Evolutionary conservation across 2,329 filamentous ascomycete genomes (phyloP), one percentile per base, ranked within the genome.

Genomic region (Fusarium camptoceras): DNA sequence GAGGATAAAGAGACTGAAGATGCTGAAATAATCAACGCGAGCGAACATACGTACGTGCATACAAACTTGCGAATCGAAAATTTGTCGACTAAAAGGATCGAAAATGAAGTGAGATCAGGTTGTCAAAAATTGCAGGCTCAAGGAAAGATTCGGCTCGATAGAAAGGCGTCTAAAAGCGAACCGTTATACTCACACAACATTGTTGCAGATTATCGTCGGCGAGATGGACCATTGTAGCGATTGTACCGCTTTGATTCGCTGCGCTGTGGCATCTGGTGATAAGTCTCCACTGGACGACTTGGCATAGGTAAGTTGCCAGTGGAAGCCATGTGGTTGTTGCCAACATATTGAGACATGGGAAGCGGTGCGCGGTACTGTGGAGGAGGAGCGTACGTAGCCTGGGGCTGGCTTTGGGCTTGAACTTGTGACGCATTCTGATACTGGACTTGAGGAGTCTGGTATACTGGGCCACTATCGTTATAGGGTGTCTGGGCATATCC

Each of bases 21-120:
- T 42, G 34, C 49, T 53, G 24, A 31, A 31, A 41, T 30, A 24
- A 51, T 41, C 18, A 64, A 44, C 20, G 49, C 50, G 39, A 50
- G 61, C 50, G 22, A 62, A 43, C 27, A 37, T 61, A 31, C 30
- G 43, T 64, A 39, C 57, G 25, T 62, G 22, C 61, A 30, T 61
- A 51, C 49, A 24, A 46, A 64, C 44, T 47, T 31, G 59, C 53
- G 31, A 44, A 64, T 37, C 34, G 43, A 50, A 42, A 6, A 39
- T 43, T 31, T 22, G 48, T 49, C 15, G 30, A 64, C 34, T 20
- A 14, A 41, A 64, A 34, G 8, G 18, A 42, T 41, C 15, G 6
- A 27, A 39, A 7, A 22, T 24, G 30, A 18, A 20, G n/a, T 24
- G 20, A 53, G 41, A 59, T 34, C 46, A 44, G 27, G 25, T 44